Evolutionary conservation across 768 basidiomycete genomes (phyloP), one percentile per base, ranked within the genome.

Genomic region (Pisolithus tinctorius): DNA sequence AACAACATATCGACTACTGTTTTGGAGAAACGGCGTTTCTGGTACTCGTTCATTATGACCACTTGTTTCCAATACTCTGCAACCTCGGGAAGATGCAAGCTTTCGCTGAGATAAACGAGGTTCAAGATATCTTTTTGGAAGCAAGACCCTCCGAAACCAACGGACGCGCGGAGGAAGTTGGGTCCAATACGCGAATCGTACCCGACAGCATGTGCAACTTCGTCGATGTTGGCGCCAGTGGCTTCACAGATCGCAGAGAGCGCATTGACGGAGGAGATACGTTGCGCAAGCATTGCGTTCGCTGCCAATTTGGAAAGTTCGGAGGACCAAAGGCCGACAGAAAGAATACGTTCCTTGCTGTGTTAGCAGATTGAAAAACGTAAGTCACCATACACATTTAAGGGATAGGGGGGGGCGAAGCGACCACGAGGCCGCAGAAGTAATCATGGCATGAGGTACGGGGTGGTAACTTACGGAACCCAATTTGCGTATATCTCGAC

Each of bases 111-210:
- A 74, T 99, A 99, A 42, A 98, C 96, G 55, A 99, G 78, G 76
- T 99, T 99, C 63, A 99, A 83, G 70, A 98, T 98, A 65, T 99
- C 95, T 71, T 99, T 98, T 74, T 98, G 95, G 89, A 99, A 99
- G 75, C 95, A 99, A 11, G 88, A 91, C 36, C 96, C 96, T 55
- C 96, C 95, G 62, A 99, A 99, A 20, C 96, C 95, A 61, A 96
- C 93, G 45, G 86, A 88, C 39, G 92, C 89, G 66, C 89, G 92
- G 63, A 99, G 76, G 82, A 99, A 99, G 69, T 88, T 95, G 60
- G 92, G 81, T 4, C 96, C 96, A 49, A 99, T 79, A 53, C 96
- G 91, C 17, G 85, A 78, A 70, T 99, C 96, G 62, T 83, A 86
- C 14, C 96, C 96, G 61, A 97, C 85, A 8, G 96, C 94, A 64